Conservation (phyloP, 2,329 filamentous ascomycete species). For the Neofusicoccum parvum region DNA sequence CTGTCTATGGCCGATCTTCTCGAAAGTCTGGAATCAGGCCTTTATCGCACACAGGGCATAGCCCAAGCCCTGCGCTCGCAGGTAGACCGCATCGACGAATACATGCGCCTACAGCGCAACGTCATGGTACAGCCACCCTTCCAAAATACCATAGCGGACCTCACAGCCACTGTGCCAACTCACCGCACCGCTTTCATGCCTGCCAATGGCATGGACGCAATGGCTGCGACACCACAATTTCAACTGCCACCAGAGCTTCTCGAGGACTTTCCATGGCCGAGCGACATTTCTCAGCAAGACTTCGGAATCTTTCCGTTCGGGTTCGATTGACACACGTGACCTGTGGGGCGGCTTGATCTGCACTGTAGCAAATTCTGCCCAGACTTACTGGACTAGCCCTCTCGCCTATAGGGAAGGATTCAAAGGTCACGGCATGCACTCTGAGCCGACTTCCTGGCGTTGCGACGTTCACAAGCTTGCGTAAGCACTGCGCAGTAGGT, state of each 20-base stretch:
- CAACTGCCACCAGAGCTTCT: conserved; percentile 46
- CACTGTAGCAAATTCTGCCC: too few species aligned
- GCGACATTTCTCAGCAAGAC: conserved; percentile 15
- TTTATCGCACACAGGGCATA: conserved; percentile 44
- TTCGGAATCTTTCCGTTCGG: conserved; percentile 14
- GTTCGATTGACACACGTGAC: background rate
- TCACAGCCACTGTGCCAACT: conserved; percentile 9
- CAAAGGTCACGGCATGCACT: background rate
- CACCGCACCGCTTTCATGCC: background rate
- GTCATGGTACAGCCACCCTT: conserved; percentile 27
- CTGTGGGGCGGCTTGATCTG: background rate
- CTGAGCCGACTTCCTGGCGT: background rate
- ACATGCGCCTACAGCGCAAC: conserved; percentile 35
- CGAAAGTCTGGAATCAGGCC: conserved; percentile 45
- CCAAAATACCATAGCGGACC: conserved; percentile 23
- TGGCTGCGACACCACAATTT: conserved; percentile 29
- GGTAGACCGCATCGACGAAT: conserved; percentile 49
- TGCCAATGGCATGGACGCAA: background rate
- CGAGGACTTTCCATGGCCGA: conserved; percentile 46
- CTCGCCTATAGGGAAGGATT: background rate
- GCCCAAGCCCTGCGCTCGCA: conserved; percentile 44
- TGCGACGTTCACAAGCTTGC: background rate
- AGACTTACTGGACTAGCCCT: background rate
- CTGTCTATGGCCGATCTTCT: conserved; percentile 49
- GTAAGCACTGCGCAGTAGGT: background rate